These are phyloP conservation scores for Coemansia umbellata DNA, from an alignment of 192 early-diverging fungal species.

Conservation along the genomic window DNA sequence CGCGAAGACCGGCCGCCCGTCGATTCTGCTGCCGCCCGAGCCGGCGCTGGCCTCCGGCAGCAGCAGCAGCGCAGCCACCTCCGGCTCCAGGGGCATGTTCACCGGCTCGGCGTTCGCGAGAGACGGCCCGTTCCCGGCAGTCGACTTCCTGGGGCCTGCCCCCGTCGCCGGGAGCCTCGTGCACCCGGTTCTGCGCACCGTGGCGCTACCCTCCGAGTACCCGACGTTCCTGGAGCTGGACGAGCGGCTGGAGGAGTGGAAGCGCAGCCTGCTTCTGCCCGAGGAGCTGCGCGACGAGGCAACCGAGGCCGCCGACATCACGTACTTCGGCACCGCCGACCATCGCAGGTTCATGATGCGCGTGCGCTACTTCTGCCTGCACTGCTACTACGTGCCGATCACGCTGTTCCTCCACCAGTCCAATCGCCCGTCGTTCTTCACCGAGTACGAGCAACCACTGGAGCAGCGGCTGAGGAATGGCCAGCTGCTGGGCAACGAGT, in stretches of 20 bases:
- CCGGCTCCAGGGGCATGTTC: not conserved
- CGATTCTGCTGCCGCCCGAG: not conserved
- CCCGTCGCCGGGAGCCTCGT: conserved; percentile 18
- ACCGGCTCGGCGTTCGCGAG: not conserved
- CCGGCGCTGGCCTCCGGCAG: not conserved
- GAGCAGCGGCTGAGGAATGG: conserved; percentile 12
- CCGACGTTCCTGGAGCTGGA: conserved; percentile 37
- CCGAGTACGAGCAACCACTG: conserved; percentile 49
- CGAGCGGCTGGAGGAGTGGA: conserved; percentile 40
- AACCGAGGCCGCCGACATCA: conserved; percentile 32
- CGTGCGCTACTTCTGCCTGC: conserved; percentile 49
- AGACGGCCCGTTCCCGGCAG: conserved; percentile 35
- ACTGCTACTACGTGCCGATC: conserved; percentile 51
- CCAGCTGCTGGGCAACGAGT: not conserved
- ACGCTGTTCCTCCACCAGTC: conserved; percentile 46
- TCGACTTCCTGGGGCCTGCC: conserved; percentile 29
- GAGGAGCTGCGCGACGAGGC: conserved; percentile 50
- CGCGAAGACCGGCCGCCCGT: conserved; percentile 33
- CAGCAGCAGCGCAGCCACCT: not conserved
- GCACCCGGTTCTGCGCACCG: conserved; percentile 32
- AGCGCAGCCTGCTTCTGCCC: conserved; percentile 33
- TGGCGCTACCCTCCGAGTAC: conserved; percentile 33
- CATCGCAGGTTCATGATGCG: conserved; percentile 54
- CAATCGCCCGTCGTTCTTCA: conserved; percentile 49
- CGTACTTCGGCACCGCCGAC: conserved; percentile 48